phyloP scores from a whole-genome alignment of 2,329 filamentous ascomycete genomes.

The Trichoderma asperellum region DNA sequence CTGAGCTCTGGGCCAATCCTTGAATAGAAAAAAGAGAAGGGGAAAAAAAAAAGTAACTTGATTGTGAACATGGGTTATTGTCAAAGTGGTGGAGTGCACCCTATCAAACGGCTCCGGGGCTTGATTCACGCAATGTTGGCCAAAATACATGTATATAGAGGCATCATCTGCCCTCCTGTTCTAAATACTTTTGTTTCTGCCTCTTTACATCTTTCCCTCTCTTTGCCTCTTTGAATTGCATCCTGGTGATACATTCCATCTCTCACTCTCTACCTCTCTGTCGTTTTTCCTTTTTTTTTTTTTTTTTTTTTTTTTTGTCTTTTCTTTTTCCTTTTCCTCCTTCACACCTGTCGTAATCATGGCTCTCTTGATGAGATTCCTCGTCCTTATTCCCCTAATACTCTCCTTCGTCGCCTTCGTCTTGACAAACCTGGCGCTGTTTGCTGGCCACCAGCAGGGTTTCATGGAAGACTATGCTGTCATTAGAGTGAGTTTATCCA shows the following conservation, averaged over 20 bases:
- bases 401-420: conserved; percentile 46
- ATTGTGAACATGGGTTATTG: not conserved
- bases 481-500: conserved; percentile 41
- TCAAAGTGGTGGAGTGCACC: conserved; percentile 3
- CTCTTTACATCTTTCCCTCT: not conserved
- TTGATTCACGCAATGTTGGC: conserved; percentile 22
- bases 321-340: no score
- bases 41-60: not conserved
- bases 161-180: not conserved
- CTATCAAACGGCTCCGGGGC: not conserved
- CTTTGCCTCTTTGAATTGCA: not conserved
- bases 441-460: conserved; percentile 46
- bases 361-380: conserved; percentile 34
- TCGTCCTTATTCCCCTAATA: conserved; percentile 44
- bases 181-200: not conserved
- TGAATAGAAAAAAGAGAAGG: not conserved
- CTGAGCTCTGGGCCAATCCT: conserved; percentile 3
- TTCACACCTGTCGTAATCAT: conserved; percentile 28
- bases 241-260: conserved; percentile 11
- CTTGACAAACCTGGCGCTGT: conserved; percentile 46
- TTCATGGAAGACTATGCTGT: conserved; percentile 51
- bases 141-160: conserved; percentile 6
- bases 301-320: not conserved
- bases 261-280: not conserved
- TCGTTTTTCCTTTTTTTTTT: not conserved